phyloP scores from a whole-genome alignment of 2,329 filamentous ascomycete genomes.

The Rosellinia necatrix region DNA sequence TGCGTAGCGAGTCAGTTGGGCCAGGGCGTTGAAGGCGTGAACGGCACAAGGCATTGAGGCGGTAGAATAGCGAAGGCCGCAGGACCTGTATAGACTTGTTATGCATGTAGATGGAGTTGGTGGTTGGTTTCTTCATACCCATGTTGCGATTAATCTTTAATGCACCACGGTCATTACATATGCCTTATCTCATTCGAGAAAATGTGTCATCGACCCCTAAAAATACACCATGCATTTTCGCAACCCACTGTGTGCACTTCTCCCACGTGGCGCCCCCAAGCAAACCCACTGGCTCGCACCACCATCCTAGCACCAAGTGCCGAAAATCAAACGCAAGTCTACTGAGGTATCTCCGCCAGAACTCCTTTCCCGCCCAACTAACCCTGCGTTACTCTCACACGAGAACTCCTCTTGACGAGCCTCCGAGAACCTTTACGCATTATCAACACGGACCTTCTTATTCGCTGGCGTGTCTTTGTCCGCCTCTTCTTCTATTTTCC shows the following conservation, averaged over 20 bases:
- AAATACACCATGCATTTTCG: constrained; percentile 7
- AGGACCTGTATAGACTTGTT: constrained; percentile 10
- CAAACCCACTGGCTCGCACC: background rate
- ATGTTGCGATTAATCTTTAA: constrained; percentile 16
- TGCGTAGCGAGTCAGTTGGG: constrained; percentile 70
- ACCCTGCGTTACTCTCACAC: background rate
- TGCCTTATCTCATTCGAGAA: background rate
- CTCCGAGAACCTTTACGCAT: constrained; percentile 14
- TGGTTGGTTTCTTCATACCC: constrained; percentile 15
- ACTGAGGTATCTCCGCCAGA: constrained; percentile 32
- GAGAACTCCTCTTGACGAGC: background rate
- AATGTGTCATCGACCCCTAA: constrained; percentile 2
- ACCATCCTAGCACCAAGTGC: background rate
- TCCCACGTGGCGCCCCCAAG: background rate
- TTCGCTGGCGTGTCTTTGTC: constrained; percentile 35
- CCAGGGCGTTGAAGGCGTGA: constrained; percentile 56
- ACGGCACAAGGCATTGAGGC: constrained; percentile 49
- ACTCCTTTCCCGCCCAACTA: constrained; percentile 7
- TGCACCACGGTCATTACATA: constrained; percentile 5
- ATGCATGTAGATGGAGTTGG: constrained; percentile 24
- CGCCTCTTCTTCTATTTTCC: constrained; percentile 47
- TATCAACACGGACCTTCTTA: constrained; percentile 54
- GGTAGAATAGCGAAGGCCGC: background rate
- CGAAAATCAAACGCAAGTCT: constrained; percentile 33
- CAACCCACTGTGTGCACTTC: background rate